Conservation (phyloP, 2,329 filamentous ascomycete genomes). For the Ampelomyces quisqualis region DNA sequence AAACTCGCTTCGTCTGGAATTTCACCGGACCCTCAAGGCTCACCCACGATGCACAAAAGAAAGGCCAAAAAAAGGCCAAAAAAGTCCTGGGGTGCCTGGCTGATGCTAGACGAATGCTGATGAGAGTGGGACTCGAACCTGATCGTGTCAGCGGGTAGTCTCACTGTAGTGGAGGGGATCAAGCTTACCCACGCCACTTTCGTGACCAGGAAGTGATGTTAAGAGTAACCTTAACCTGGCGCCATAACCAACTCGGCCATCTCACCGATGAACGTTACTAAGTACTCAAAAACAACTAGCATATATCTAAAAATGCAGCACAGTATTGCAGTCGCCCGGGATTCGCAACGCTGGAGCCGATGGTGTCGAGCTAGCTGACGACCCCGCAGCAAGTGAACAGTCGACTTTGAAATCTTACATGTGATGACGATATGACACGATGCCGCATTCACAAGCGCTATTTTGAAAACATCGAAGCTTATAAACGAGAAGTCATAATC, state of each 20-base stretch:
- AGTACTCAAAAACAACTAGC: background rate
- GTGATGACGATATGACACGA: background rate
- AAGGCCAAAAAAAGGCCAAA: no score
- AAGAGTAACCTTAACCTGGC: constrained; percentile 41
- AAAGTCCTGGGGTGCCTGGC: constrained; percentile 21
- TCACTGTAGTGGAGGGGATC: background rate
- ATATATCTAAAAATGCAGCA: no score
- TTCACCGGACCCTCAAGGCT: no score
- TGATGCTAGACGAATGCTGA: constrained; percentile 34
- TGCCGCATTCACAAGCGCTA: background rate
- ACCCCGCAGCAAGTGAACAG: no score
- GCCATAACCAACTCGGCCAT: constrained; percentile 43
- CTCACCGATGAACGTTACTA: constrained; percentile 19
- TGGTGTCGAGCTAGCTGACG: no score
- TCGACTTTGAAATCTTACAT: no score
- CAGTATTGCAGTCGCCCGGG: no score
- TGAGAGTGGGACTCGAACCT: constrained; percentile 37
- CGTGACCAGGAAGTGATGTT: constrained; percentile 42
- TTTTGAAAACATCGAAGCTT: background rate
- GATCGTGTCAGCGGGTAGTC: background rate
- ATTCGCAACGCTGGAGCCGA: no score
- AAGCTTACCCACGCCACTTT: constrained; percentile 39
- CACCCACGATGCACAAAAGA: no score
- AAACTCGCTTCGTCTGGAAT: background rate
- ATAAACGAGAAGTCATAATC: background rate